phyloP scores from a whole-genome alignment of 2,329 filamentous ascomycete species.

The Pseudocercospora pini-densiflorae region DNA sequence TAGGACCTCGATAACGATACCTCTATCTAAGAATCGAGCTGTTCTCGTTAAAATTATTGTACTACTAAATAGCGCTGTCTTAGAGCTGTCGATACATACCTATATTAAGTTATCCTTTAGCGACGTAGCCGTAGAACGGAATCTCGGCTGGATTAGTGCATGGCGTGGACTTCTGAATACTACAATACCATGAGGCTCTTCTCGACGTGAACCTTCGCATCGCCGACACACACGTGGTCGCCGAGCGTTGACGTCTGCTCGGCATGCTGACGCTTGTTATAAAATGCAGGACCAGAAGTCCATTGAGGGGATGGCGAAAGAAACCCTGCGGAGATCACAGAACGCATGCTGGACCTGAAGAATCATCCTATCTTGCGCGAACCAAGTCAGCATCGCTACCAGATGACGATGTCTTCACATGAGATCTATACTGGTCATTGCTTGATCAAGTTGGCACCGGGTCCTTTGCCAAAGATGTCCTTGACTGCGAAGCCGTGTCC shows the following conservation, averaged over 20 bases:
- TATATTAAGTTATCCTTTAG: no score
- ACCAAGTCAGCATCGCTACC: not conserved
- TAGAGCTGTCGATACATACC: no score
- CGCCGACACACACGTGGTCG: not conserved
- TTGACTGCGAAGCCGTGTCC: not conserved
- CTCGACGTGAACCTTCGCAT: not conserved
- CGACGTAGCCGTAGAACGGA: no score
- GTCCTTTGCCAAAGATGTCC: not conserved
- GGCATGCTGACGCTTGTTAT: no score
- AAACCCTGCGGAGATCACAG: not conserved
- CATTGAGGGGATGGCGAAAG: not conserved
- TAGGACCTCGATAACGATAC: no score
- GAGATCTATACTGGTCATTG: slow-evolving; percentile 1
- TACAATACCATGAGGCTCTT: no score
- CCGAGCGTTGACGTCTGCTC: not conserved
- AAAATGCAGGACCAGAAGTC: not conserved
- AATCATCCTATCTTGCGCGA: not conserved
- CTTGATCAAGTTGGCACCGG: not conserved
- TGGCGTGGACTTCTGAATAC: no score
- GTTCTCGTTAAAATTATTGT: no score
- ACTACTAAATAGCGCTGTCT: no score
- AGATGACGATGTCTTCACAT: not conserved
- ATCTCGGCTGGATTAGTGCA: no score
- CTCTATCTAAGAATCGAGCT: no score
- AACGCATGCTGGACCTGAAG: not conserved